Conservation (phyloP, 345 rosid genomes). For the Angophora floribunda region DNA sequence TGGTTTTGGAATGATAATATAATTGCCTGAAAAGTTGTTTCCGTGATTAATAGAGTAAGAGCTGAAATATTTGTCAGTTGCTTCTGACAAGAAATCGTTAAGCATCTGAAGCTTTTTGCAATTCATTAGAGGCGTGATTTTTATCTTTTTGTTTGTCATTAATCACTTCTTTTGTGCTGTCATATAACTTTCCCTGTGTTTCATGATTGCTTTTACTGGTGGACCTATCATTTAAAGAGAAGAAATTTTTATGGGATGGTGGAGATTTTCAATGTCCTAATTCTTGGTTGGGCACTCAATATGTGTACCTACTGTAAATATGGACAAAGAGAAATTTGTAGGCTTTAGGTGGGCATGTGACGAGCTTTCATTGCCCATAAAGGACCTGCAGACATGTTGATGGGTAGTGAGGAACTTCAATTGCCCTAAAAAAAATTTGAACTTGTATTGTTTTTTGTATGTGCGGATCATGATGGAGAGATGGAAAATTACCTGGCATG, state of each 20-base stretch:
- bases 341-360: constrained; percentile 56
- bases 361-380: constrained; percentile 36
- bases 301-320: constrained; percentile 72
- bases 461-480: neutral
- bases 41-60: neutral
- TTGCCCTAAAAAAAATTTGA: neutral
- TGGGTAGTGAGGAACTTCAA: neutral
- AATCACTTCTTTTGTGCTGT: neutral
- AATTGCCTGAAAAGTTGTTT: neutral
- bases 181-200: neutral
- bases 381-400: constrained; percentile 31
- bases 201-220: neutral
- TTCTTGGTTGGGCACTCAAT: constrained; percentile 65
- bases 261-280: constrained; percentile 34
- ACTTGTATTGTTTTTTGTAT: neutral
- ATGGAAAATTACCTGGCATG: neutral
- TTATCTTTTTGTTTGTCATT: neutral
- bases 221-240: neutral
- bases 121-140: neutral
- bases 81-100: neutral
- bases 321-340: constrained; percentile 45
- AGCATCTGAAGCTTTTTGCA: neutral
- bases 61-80: neutral
- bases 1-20: neutral
- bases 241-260: neutral